A percentile compares a stretch with the other conserved stretches of the same genome.
phyloP scores from a whole-genome alignment of 2,329 filamentous ascomycete genomes.

The Fusarium sp. region DNA sequence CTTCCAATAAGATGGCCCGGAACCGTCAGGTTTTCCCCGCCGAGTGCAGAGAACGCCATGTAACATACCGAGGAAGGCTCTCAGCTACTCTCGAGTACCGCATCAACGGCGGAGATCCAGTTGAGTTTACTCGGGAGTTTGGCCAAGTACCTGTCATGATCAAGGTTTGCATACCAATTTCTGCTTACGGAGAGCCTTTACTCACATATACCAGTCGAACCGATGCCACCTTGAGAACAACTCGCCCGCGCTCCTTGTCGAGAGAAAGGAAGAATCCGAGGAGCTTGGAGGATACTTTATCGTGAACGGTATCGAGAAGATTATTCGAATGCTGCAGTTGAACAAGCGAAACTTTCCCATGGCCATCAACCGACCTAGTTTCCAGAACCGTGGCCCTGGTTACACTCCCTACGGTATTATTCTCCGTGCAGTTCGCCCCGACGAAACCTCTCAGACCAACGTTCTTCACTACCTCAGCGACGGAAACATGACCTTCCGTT shows the following conservation, averaged over 20 bases:
- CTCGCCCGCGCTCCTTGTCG: slow-evolving; percentile 83
- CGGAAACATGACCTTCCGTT: slow-evolving; percentile 95
- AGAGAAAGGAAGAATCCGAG: slow-evolving; percentile 93
- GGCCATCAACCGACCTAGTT: slow-evolving; percentile 91
- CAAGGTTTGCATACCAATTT: slow-evolving; percentile 66
- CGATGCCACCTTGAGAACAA: slow-evolving; percentile 90
- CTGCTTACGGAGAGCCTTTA: neutral
- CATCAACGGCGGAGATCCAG: slow-evolving; percentile 87
- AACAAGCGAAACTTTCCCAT: slow-evolving; percentile 94
- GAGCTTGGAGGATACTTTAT: slow-evolving; percentile 97
- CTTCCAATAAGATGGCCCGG: slow-evolving; percentile 83
- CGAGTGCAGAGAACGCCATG: slow-evolving; percentile 94
- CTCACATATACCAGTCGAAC: slow-evolving; percentile 71
- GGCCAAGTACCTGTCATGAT: slow-evolving; percentile 94
- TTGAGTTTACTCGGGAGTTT: slow-evolving; percentile 84
- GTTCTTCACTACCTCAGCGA: slow-evolving; percentile 95
- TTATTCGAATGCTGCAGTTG: slow-evolving; percentile 91
- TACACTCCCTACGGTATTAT: slow-evolving; percentile 94
- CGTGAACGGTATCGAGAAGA: slow-evolving; percentile 96
- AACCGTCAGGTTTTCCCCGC: slow-evolving; percentile 89
- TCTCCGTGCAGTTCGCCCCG: slow-evolving; percentile 91
- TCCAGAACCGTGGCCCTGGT: slow-evolving; percentile 83
- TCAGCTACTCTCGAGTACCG: slow-evolving; percentile 84
- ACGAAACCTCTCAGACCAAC: slow-evolving; percentile 98
- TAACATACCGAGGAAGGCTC: slow-evolving; percentile 88